Conservation (phyloP, 1,284 basidiomycete genomes). For the Ustilago lituana region DNA sequence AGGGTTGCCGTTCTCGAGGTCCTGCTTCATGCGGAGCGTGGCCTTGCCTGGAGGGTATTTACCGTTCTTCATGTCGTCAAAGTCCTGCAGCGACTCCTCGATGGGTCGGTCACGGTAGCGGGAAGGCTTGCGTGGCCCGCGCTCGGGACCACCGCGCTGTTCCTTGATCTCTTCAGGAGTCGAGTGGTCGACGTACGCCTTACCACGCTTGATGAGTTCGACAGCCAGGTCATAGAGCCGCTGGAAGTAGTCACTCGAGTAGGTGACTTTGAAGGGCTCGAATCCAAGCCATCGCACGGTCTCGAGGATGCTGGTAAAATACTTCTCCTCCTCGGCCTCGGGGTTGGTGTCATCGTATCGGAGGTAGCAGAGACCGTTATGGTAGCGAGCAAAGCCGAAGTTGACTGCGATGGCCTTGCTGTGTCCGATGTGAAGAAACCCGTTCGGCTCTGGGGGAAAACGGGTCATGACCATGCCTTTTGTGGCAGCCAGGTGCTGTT, state of each 20-base stretch:
- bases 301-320: conserved; percentile 96
- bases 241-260: conserved; percentile 97
- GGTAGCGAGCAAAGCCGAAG: conserved; percentile 94
- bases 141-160: conserved; percentile 83
- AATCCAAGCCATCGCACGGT: conserved; percentile 96
- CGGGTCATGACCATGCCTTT: conserved; percentile 89
- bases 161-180: conserved; percentile 91
- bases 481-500: conserved; percentile 83
- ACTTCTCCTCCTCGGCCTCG: conserved; percentile 92
- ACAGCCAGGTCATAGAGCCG: conserved; percentile 86
- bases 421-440: conserved; percentile 92
- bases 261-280: conserved; percentile 98
- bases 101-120: conserved; percentile 83
- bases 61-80: conserved; percentile 91
- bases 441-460: conserved; percentile 98
- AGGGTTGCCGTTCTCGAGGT: conserved; percentile 85
- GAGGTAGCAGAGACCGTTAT: conserved; percentile 89
- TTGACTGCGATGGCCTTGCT: conserved; percentile 98
- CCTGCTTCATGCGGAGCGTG: conserved; percentile 96
- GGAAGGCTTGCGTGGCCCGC: conserved; percentile 85
- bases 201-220: conserved; percentile 88
- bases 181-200: conserved; percentile 96
- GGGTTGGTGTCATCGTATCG: conserved; percentile 99
- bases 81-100: conserved; percentile 85
- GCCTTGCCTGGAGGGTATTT: conserved; percentile 89